Base-by-base conservation (phyloP, 2,329 filamentous ascomycete genomes). In the Penicillium hesseltinei region DNA sequence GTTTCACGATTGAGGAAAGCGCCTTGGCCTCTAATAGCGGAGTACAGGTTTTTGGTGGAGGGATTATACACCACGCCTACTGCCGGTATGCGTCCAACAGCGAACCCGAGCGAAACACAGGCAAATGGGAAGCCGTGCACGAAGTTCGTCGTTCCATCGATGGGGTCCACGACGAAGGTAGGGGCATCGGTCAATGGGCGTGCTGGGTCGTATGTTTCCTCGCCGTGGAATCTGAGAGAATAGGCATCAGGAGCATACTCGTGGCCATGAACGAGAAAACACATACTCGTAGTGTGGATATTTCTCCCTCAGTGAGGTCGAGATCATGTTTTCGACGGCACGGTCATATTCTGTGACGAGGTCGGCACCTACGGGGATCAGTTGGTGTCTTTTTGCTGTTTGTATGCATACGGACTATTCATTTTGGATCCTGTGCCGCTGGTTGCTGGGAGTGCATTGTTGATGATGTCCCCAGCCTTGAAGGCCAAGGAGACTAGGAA, bases 71-170 rank as follows among this genome's bases (percentile, higher is more conserved):
- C 80, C 15, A 87, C 78, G 7, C 84, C 84, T 13, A 87, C 80
- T 2, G 78, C 75, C 0, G 84, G 84, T 13, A 74, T 71, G 31
- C 73, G 69, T 40, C 78, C 63, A 33, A 85, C 68, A 1, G 82
- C 76, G 52, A 87, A 79, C 2, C 84, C 84, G 17, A 87, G 77
- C 5, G 82, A 85, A 59, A 87, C 82, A 66, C 77, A 81, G 31
- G 84, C 80, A 66, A 82, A 84, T 2, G 82, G 82, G 67, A 84
- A 80, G 23, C 77, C 76, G 69, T 87, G 85, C n/a, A 87, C 82
- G 62, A 88, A 86, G 72, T 87, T 87, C 27, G 83, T 83, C 3
- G 84, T 87, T 50, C 85, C 85, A 69, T 88, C 85, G 50, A 87
- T 86, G 5, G 85, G 84, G 67, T 88, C 85, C 59, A 84, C 80